Percentiles rank a stretch among this genome's conserved stretches.
These are phyloP conservation scores for Colletotrichum ledebouriae DNA, from an alignment of 2,329 filamentous ascomycete species.

Conservation along the genomic window DNA sequence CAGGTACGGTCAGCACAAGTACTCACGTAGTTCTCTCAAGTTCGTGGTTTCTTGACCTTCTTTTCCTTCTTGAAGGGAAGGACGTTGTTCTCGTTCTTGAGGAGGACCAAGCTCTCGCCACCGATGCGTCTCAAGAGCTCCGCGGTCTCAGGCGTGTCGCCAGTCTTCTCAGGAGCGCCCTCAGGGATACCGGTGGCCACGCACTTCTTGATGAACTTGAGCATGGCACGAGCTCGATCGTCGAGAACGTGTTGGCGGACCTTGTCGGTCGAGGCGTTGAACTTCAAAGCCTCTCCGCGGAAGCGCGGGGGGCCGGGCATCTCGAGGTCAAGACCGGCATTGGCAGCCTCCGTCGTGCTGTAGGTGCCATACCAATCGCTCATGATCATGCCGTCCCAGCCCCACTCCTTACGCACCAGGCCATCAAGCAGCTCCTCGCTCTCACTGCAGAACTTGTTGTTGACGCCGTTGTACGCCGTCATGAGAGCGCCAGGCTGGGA, in stretches of 20 bases:
- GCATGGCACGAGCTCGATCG: constrained; percentile 68
- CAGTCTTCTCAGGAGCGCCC: constrained; percentile 64
- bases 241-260: constrained; percentile 68
- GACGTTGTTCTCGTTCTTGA: constrained; percentile 77
- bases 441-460: constrained; percentile 69
- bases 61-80: constrained; percentile 75
- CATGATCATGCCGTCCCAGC: constrained; percentile 69
- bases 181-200: constrained; percentile 67
- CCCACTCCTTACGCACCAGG: constrained; percentile 69
- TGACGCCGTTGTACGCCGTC: constrained; percentile 72
- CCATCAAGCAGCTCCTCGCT: constrained; percentile 63
- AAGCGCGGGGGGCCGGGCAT: constrained; percentile 70
- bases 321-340: constrained; percentile 69
- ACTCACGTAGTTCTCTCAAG: neutral
- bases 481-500: constrained; percentile 67
- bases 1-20: constrained; percentile 14
- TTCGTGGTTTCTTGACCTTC: constrained; percentile 54
- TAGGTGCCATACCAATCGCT: constrained; percentile 73
- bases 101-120: constrained; percentile 77
- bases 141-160: constrained; percentile 73
- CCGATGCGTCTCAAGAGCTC: constrained; percentile 75
- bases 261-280: constrained; percentile 68
- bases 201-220: constrained; percentile 71
- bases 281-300: constrained; percentile 64
- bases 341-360: constrained; percentile 63